These are phyloP conservation scores for Malus hybrid DNA, from an alignment of 331 rosid species.

Conservation along the genomic window DNA sequence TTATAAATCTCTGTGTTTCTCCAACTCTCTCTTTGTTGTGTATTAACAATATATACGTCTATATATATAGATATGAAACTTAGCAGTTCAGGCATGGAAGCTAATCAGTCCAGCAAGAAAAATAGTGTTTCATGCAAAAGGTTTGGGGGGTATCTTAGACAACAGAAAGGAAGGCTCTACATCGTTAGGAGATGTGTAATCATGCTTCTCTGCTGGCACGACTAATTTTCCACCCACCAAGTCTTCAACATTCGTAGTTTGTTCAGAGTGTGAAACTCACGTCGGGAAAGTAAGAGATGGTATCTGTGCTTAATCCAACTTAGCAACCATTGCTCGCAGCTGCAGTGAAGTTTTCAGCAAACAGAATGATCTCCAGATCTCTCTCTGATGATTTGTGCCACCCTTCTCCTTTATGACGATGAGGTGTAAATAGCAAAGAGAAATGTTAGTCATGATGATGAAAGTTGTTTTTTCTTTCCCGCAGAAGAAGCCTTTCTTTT, in stretches of 20 bases:
- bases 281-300: not conserved
- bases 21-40: not conserved
- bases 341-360: not conserved
- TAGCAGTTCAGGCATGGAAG: conserved; percentile 15
- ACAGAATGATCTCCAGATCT: not conserved
- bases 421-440: conserved; percentile 40
- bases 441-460: conserved; percentile 3
- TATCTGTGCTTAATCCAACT: not conserved
- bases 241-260: not conserved
- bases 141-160: conserved; percentile 66
- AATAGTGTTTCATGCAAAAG: conserved; percentile 50
- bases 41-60: not conserved
- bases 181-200: conserved; percentile 76
- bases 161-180: conserved; percentile 77
- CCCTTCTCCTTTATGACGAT: not conserved
- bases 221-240: conserved; percentile 11
- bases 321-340: not conserved
- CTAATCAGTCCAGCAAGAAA: conserved; percentile 27
- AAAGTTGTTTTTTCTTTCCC: not conserved
- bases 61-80: not conserved
- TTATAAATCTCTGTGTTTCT: not conserved
- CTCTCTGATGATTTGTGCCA: not conserved
- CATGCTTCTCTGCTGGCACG: conserved; percentile 93
- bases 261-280: not conserved
- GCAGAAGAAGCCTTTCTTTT: not conserved